Evolutionary conservation across 2,329 filamentous ascomycete species (phyloP).

Genomic region (Trichophyton verrucosum): DNA sequence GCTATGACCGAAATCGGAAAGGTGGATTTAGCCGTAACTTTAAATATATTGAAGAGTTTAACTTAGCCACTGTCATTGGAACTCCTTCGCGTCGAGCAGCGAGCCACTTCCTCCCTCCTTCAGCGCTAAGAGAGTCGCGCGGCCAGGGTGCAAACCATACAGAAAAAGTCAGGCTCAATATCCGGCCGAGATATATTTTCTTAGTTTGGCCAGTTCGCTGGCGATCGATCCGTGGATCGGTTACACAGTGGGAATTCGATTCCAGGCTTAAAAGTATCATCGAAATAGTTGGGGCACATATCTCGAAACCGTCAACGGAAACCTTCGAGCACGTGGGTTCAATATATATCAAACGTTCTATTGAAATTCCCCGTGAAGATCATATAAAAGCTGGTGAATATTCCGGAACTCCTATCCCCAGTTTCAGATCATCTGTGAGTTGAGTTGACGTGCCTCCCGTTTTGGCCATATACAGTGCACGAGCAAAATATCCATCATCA

Average conservation of each 20-base stretch:
- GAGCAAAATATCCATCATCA: no score
- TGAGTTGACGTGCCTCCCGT: not conserved
- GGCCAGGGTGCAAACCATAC: not conserved
- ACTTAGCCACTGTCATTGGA: not conserved
- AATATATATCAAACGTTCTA: constrained; percentile 1
- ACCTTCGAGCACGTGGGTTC: not conserved
- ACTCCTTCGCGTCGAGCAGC: not conserved
- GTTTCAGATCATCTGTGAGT: not conserved
- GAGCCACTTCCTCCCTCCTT: not conserved
- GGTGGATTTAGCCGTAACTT: not conserved
- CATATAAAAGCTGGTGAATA: not conserved
- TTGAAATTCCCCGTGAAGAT: constrained; percentile 3
- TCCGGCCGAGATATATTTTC: not conserved
- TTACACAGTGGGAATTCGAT: not conserved
- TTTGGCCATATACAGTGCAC: not conserved
- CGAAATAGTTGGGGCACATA: not conserved
- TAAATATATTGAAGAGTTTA: not conserved
- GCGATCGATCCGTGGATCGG: not conserved
- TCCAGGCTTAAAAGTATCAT: not conserved
- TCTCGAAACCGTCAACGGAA: not conserved
- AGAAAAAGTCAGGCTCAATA: not conserved
- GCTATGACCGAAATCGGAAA: not conserved
- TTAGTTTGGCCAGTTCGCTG: not conserved
- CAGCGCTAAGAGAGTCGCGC: not conserved
- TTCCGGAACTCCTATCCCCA: not conserved